Conservation (phyloP, 768 basidiomycete species). For the Tricholoma flavovirens region DNA sequence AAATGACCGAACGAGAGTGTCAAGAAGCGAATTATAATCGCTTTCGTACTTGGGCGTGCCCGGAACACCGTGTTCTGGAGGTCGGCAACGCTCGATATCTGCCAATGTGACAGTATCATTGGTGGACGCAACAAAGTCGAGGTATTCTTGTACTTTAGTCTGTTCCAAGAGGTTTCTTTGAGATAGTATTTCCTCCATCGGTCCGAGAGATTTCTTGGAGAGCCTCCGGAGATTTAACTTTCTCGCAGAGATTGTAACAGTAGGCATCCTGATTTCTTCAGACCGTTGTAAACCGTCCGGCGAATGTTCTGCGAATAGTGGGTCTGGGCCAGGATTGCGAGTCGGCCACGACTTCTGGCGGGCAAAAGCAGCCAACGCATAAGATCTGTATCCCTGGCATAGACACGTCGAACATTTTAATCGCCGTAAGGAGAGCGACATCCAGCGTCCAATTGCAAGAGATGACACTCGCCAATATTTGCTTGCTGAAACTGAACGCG, state of each 20-base stretch:
- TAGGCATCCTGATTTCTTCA: not conserved
- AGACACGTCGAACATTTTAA: not conserved
- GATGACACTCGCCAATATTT: not conserved
- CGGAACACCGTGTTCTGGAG: slow-evolving; percentile 32
- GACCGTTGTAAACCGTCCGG: not conserved
- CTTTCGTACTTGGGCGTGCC: slow-evolving; percentile 42
- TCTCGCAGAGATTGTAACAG: not conserved
- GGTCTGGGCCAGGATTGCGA: not conserved
- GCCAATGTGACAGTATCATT: slow-evolving; percentile 45
- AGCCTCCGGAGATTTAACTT: not conserved
- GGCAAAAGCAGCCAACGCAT: not conserved
- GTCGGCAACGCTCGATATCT: slow-evolving; percentile 58
- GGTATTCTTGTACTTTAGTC: slow-evolving; percentile 48
- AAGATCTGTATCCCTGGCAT: not conserved
- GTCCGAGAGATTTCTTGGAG: not conserved
- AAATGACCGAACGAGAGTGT: slow-evolving; percentile 56
- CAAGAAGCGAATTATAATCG: slow-evolving; percentile 48
- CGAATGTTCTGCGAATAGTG: not conserved
- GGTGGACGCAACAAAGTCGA: slow-evolving; percentile 45
- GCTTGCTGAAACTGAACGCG: not conserved
- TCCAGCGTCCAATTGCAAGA: not conserved
- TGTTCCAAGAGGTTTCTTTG: slow-evolving; percentile 29
- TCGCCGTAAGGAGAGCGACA: not conserved
- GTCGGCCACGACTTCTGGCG: not conserved
- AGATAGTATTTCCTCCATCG: not conserved